Percentiles rank a stretch among this genome's conserved stretches.
Conservation (phyloP, 148 eudicot genomes). For the Persicaria maculosa region DNA sequence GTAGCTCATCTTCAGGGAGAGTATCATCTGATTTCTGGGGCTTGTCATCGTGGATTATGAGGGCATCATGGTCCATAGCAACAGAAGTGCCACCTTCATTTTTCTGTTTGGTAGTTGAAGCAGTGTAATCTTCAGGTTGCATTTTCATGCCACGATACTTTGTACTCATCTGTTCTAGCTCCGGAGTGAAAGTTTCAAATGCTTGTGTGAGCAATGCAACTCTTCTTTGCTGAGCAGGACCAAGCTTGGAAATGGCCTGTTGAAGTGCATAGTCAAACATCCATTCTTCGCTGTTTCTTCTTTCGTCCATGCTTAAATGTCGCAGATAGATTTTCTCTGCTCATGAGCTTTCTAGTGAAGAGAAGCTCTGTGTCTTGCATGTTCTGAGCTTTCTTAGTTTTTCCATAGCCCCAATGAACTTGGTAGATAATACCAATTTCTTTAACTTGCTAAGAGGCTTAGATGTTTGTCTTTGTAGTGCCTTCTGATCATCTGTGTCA, state of each 20-base stretch:
- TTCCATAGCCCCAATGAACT: slow-evolving; percentile 68
- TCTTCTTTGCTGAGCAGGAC: slow-evolving; percentile 35
- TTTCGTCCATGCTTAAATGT: slow-evolving; percentile 46
- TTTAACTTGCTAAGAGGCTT: slow-evolving; percentile 60
- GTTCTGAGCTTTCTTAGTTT: slow-evolving; percentile 55
- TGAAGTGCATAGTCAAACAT: slow-evolving; percentile 94
- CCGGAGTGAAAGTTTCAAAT: slow-evolving; percentile 30
- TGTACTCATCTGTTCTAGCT: slow-evolving; percentile 16
- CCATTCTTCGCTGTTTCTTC: slow-evolving; percentile 70
- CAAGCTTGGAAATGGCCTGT: slow-evolving; percentile 63
- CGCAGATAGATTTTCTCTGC: slow-evolving; percentile 51
- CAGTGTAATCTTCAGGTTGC: slow-evolving; percentile 8
- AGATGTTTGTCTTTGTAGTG: slow-evolving; percentile 35
- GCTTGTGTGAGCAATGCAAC: slow-evolving; percentile 34
- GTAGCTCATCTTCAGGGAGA: not conserved
- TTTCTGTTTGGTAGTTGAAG: slow-evolving; percentile 6
- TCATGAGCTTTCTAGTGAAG: slow-evolving; percentile 33
- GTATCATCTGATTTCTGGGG: slow-evolving; percentile 7
- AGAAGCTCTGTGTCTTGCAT: slow-evolving; percentile 29
- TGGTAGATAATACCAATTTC: slow-evolving; percentile 51
- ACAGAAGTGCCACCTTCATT: not conserved
- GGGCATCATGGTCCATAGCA: slow-evolving; percentile 10
- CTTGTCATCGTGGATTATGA: slow-evolving; percentile 8
- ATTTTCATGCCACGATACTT: slow-evolving; percentile 16
- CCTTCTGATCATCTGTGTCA: slow-evolving; percentile 21